Conservation (phyloP, 2,329 filamentous ascomycete species). For the Aspergillus sp. region DNA sequence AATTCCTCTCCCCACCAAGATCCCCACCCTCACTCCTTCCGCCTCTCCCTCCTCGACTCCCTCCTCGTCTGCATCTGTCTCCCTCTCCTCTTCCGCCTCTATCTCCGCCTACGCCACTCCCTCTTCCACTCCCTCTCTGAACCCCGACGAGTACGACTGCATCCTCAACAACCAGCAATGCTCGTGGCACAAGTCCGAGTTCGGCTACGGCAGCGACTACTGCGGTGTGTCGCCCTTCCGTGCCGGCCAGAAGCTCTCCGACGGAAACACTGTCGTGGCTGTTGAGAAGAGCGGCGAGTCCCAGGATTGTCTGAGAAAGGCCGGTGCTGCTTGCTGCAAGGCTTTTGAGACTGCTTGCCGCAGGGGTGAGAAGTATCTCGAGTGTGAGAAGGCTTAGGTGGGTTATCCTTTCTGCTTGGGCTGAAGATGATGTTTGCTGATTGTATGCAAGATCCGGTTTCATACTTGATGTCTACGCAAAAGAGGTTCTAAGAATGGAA, state of each 20-base stretch:
- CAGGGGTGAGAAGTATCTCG: constrained; percentile 6
- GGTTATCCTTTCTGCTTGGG: too few relatives aligned
- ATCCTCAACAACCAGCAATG: constrained; percentile 4
- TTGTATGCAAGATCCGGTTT: too few relatives aligned
- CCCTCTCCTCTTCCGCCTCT: background rate
- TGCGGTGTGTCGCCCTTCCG: constrained; percentile 5
- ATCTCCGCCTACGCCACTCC: background rate
- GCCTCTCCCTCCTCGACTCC: background rate
- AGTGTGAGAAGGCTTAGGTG: constrained; percentile 3
- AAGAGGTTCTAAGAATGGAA: too few relatives aligned
- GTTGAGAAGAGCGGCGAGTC: constrained; percentile 4
- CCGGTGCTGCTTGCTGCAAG: constrained; percentile 3
- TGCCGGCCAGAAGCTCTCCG: constrained; percentile 3
- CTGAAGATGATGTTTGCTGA: too few relatives aligned
- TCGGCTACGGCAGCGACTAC: constrained; percentile 6
- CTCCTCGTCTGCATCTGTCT: background rate
- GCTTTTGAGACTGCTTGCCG: constrained; percentile 4
- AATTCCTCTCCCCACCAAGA: background rate
- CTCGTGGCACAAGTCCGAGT: constrained; percentile 6
- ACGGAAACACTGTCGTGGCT: constrained; percentile 3
- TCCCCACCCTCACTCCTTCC: background rate
- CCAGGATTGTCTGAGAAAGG: constrained; percentile 4
- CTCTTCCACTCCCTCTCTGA: background rate
- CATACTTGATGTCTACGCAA: too few relatives aligned
- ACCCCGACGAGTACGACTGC: constrained; percentile 7